Base-by-base conservation (phyloP, 2,329 filamentous ascomycete species). In the Rutstroemia sp. region DNA sequence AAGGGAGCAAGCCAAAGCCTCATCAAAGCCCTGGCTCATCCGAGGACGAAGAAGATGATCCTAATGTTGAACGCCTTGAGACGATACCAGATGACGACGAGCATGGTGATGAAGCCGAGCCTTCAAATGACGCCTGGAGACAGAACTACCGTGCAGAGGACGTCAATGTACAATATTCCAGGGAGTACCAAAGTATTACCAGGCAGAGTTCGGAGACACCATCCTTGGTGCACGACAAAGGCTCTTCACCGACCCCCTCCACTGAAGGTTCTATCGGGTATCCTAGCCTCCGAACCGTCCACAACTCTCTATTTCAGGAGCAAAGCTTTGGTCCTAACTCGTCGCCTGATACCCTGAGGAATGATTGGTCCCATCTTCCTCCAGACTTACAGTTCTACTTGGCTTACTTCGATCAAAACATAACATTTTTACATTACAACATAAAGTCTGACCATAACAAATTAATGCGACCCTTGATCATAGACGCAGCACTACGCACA, bases 401-500 rank as follows among this genome's bases (percentile, higher is more conserved):
- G 18, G 77, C 81, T 39, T 96, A 91, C 71, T 92, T 88, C 66
- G 79, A 79, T 63, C 83, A 90, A 49, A 83, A 91, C 63, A 81
- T 97, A 58, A 90, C 84, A 0, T 79, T 87, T 67, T 85, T 89
- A 62, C 91, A 96, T 71, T 97, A 96, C 69, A 86, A 87, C 52
- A 75, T 95, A 63, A 84, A 87, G 60, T 79, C 80, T 62, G 86
- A 92, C 66, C 77, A 79, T 10, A 79, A 83, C 47, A 77, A 85
- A 59, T 96, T 96, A 69, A 83, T 96, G 60, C 83, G 82, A 49
- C 79, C 77, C 9, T 83, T 82, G 6, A 79, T 96, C 45, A 77
- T 92, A 19, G 83, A 83, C 42, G 76, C 88, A 54, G 92, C 92
- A 0, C 70, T 92, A 49, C 80, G 81, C 70, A 86, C 91, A 68